Base-by-base conservation (phyloP, 2,329 filamentous ascomycete species). In the Nothophaeocryptopus gaeumannii region DNA sequence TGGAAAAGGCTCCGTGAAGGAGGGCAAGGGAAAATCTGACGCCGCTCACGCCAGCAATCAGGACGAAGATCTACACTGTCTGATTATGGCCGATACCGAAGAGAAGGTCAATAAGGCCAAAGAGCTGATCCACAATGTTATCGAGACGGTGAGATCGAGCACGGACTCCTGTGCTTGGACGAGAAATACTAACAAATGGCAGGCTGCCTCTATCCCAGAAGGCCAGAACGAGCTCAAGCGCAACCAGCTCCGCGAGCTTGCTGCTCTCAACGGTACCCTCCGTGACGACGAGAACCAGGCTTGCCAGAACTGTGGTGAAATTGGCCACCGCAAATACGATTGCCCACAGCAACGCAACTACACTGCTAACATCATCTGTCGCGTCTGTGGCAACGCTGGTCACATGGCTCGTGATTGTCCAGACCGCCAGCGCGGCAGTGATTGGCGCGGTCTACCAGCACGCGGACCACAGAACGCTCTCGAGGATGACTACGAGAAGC, bases 91-190 rank as follows among this genome's bases (percentile, higher is more conserved):
- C 67, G 93, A 99, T 68, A 97, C 92, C 33, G 95, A 99, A 76
- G 93, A 99, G 57, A 99, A 99, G 77, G 91, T 99, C 70, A 95
- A 95, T 78, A 99, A 97, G 75, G 93, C 93, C 60, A 99, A 97
- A 79, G 90, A 95, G 74, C 75, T 97, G 55, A 96, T 99, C 58
- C 92, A 99, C 74, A 96, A 97, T 61, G 88, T 99, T 66, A 97
- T 99, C 68, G 93, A 99, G 74, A 99, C 93, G 53, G 92, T 95
- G 79, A 77, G 86, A 81, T 38, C 43, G 50, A 36, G 13, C 32
- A 40, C 15, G 5, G 7, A 26, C 20, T 26, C 7, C 20, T 12
- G 31, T 31, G 13, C 13, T 30, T 47, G 20, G 10, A 31, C 7
- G 15, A 42, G 37, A 31, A 63, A 77, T 54, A 43, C 16, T 53